Base-by-base conservation (phyloP, 2,329 filamentous ascomycete genomes). In the Raffaelea ambrosiae region DNA sequence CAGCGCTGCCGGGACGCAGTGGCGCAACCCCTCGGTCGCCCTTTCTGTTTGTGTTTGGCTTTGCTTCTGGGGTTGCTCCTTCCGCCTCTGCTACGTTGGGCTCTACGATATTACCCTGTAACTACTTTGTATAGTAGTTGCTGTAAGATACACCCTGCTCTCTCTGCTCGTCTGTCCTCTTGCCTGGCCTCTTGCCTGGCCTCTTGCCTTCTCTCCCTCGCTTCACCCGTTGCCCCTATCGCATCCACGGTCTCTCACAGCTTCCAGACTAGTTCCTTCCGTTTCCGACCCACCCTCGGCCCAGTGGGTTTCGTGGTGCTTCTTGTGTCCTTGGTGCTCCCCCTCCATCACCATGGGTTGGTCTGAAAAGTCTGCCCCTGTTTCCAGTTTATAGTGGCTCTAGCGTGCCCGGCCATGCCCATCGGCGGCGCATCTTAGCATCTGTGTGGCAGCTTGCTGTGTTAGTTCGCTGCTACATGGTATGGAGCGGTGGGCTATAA, bases 271-370 rank as follows among this genome's bases (percentile, higher is more conserved):
- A 44, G 44, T 50, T 36, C 42, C 45, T 42, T 47, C 38, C 29
- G 38, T 43, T 44, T 50, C 31, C 45, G 42, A 45, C 49, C 49
- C 49, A 48, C 46, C 43, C 42, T 18, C 22, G 18, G 35, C 16
- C 35, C 35, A n/a, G 35, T 38, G 35, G 35, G 5, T 38, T n/a
- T n/a, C 18, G 7, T 38, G 8, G 35, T 9, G 35, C 26, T 13
- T n/a, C 26, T 29, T 13, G 26, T 29, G 7, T 29, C 13, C 26
- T 29, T 29, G 26, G 26, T 29, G 26, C n/a, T n/a, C n/a, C n/a
- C n/a, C n/a, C n/a, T 33, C 31, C 9, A 33, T 38, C 14, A 14
- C 18, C 7, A 16, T 38, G 35, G 8, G n/a, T 14, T 38, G 14
- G 35, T 38, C 35, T 38, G 13, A 38, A 29, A 29, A 29, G 26